Evolutionary conservation across 2,329 filamentous ascomycete species (phyloP), one percentile per base, ranked within the genome.

Genomic region (Lachnellula suecica): DNA sequence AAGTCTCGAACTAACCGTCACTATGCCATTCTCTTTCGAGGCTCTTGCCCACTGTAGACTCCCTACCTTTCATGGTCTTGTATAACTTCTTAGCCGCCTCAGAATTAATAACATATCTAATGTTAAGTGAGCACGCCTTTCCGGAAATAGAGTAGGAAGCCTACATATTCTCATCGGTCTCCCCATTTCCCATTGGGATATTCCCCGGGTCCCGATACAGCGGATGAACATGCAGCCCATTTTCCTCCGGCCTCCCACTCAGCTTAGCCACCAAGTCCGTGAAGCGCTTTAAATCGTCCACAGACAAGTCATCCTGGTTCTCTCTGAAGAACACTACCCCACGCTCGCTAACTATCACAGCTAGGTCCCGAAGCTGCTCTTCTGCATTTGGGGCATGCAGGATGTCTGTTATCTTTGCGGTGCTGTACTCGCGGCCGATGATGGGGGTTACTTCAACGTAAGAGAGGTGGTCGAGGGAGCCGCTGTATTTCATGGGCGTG

Each of bases 351-450:
- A 88, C 72, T 54, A 23, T 54, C 11, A 60, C 49, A 7, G 58
- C 85, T 0, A 89, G 71, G 55, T 88, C 85, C 0, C 81, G 77
- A 25, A 88, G 64, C 20, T 87, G 71, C 37, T 83, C 79, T 44
- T 88, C 83, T 0, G 81, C 74, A 63, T 88, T 84, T 0, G 79
- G 72, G 0, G 82, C 79, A 24, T 82, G 71, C 4, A 89, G 72
- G 59, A 79, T 78, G 7, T 89, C 83, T 6, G 88, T 83, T 4
- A 77, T 77, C 0, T 87, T 72, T 53, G 84, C 78, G 22, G 79
- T 74, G 13, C 74, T 75, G 56, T 77, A 87, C 61, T 87, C 84
- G 3, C 76, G 74, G 3, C 84, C 84, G 49, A 87, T 85, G 35
- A 79, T 70, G 0, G 83, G 83, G 1, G 83, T 87, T 3, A 79